These are phyloP conservation scores for Neurospora sp. DNA, from an alignment of 2,329 filamentous ascomycete species.

Conservation along the genomic window DNA sequence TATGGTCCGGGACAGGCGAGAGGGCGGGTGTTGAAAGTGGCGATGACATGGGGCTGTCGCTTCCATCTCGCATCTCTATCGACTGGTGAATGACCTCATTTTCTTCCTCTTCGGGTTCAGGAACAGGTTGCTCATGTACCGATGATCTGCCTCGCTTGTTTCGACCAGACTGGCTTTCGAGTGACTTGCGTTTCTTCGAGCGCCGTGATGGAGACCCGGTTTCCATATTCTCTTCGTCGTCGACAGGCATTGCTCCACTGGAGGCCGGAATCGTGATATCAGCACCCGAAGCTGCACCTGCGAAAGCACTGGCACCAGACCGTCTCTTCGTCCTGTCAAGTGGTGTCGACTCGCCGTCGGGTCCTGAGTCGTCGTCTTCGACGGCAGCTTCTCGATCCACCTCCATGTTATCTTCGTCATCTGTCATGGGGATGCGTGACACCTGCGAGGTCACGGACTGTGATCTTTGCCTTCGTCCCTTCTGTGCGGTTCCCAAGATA, in stretches of 20 bases:
- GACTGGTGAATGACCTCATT: conserved; percentile 15
- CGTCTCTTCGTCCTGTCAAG: conserved; percentile 13
- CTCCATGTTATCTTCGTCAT: conserved; percentile 14
- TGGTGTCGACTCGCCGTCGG: conserved; percentile 21
- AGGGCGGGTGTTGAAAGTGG: conserved; percentile 6
- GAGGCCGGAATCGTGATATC: background rate
- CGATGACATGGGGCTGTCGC: conserved; percentile 3
- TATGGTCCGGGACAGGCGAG: background rate
- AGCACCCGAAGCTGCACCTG: background rate
- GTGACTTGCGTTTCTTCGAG: conserved; percentile 48
- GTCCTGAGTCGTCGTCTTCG: conserved; percentile 21
- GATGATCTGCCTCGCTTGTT: conserved; percentile 21
- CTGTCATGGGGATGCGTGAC: conserved; percentile 7
- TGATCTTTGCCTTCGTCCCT: conserved; percentile 20
- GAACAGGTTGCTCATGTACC: conserved; percentile 9
- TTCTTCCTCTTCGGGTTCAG: conserved; percentile 7
- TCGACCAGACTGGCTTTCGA: conserved; percentile 30
- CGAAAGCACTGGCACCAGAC: conserved; percentile 5
- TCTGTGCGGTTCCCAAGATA: conserved; percentile 46
- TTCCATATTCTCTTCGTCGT: background rate
- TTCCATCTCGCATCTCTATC: conserved; percentile 17
- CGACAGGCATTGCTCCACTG: background rate
- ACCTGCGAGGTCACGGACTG: conserved; percentile 14
- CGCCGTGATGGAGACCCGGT: conserved; percentile 14
- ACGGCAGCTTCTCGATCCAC: background rate